Base-by-base conservation (phyloP, 208 protist species). In the Leptomonas pyrrhocoris region DNA sequence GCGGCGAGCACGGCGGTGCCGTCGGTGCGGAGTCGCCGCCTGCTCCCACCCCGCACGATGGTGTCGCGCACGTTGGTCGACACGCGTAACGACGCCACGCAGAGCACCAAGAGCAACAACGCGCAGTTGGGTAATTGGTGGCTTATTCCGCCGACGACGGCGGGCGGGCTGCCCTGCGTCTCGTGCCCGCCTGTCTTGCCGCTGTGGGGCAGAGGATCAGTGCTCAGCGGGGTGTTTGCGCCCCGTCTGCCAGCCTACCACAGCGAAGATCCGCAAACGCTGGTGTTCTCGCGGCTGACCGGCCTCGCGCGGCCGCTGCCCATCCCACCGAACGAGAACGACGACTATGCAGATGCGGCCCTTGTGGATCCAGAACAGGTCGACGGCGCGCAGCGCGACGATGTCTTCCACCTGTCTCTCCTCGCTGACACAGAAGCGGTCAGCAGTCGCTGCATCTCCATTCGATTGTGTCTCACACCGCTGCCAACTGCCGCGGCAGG, bases 401-500 rank as follows among this genome's bases (percentile, higher is more conserved):
- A 46, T 25, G 25, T 45, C 36, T 18, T 71, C 18, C 62, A 81
- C 18, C 38, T 74, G 1, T 73, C 57, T 2, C 43, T 79, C 16
- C 15, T 85, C 21, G 80, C 75, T 1, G 71, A 76, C 31, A 79
- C 75, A 12, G 77, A 80, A 31, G 74, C 67, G 19, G 42, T 85
- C 12, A 73, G 73, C 64, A 69, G 46, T 27, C 30, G 63, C 43
- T 77, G 72, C 43, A 64, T 77, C 36, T 27, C 55, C 13, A 60
- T 77, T 31, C 72, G 72, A 4, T 63, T 76, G 15, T 77, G 55
- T 31, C 59, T 73, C 21, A 68, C 76, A 18, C 62, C 62, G 45
- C 50, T 42, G 49, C 43, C 40, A 9, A 45, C 48, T 25, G 23
- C 27, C 1, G 48, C 48, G 31, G 46, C 8, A 2, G 1, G 2